Conservation (phyloP, 75 land plant species). For the Larix kaempferi region DNA sequence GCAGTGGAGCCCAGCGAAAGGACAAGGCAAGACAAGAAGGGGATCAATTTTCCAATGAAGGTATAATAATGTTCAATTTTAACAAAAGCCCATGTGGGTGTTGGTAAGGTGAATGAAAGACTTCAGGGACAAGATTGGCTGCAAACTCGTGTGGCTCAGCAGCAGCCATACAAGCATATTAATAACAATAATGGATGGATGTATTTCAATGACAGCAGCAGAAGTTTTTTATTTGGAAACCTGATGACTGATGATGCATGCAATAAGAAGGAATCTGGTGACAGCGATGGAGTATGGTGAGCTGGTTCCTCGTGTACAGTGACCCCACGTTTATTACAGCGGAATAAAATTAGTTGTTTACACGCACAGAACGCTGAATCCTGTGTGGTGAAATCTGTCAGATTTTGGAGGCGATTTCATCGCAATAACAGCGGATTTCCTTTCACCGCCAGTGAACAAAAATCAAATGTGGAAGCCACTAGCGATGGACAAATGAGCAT, state of each 20-base stretch:
- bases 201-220: background rate
- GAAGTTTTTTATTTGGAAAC: background rate
- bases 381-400: background rate
- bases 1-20: background rate
- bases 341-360: background rate
- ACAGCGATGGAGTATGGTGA: background rate
- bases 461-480: background rate
- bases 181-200: background rate
- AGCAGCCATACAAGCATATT: background rate
- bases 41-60: background rate
- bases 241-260: background rate
- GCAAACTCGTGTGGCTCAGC: slow-evolving; percentile 3
- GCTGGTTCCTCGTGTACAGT: background rate
- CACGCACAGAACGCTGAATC: background rate
- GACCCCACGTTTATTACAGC: background rate
- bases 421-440: no score
- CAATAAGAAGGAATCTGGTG: no score
- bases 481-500: background rate
- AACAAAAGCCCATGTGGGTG: background rate
- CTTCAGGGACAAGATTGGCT: background rate
- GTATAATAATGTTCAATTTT: no score
- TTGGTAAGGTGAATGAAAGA: background rate
- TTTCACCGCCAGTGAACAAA: background rate
- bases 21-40: background rate
- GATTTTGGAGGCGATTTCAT: no score